Evolutionary conservation across 2,329 filamentous ascomycete species (phyloP).

Genomic region (Lachnellula willkommii): DNA sequence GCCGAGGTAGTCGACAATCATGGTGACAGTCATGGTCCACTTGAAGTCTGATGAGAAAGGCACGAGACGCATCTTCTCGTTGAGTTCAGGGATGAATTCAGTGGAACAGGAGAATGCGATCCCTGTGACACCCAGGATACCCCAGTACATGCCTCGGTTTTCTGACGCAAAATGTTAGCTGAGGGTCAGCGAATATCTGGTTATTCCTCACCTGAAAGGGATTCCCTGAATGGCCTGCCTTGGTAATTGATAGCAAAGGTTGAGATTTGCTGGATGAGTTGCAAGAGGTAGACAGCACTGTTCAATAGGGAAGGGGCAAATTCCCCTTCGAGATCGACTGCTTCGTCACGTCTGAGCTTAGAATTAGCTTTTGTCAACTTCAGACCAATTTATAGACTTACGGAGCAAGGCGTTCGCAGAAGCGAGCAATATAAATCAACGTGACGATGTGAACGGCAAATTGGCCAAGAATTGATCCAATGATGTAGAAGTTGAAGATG

Average conservation of each 20-base stretch:
- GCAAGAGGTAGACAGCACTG: constrained; percentile 91
- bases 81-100: constrained; percentile 92
- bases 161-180: constrained; percentile 15
- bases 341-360: constrained; percentile 42
- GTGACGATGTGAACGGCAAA: constrained; percentile 95
- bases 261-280: constrained; percentile 97
- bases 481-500: constrained; percentile 99
- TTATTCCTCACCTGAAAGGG: constrained; percentile 56
- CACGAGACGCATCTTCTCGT: constrained; percentile 86
- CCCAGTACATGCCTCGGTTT: constrained; percentile 97
- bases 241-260: constrained; percentile 99
- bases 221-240: constrained; percentile 93
- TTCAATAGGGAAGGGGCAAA: constrained; percentile 92
- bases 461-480: constrained; percentile 93
- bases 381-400: constrained; percentile 44
- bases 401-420: constrained; percentile 81
- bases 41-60: constrained; percentile 89
- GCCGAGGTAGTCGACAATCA: constrained; percentile 80
- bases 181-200: neutral
- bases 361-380: constrained; percentile 21
- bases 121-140: constrained; percentile 80
- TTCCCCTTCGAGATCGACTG: constrained; percentile 88
- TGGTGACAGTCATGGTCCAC: constrained; percentile 72
- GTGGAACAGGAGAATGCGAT: constrained; percentile 93
- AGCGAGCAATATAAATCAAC: constrained; percentile 86